phyloP scores from a whole-genome alignment of 2,329 filamentous ascomycete genomes.

The Fusarium cyanostomum region DNA sequence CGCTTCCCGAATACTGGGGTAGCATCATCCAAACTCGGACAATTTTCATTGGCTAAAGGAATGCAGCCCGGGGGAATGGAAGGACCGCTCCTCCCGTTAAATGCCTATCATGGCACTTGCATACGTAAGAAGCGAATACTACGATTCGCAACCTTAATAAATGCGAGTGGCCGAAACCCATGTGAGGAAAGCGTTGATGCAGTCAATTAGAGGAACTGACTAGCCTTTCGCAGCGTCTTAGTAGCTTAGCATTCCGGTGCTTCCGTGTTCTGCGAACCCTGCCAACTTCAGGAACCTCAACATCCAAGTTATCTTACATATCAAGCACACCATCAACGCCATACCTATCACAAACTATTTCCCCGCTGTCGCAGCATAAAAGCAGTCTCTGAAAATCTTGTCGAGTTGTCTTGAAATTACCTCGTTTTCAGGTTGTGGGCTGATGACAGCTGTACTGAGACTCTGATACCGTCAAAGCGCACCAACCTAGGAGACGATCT shows the following conservation, averaged over 20 bases:
- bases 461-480: neutral
- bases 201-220: too few species aligned
- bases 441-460: neutral
- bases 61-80: slow-evolving; percentile 1
- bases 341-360: neutral
- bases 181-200: neutral
- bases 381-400: neutral
- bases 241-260: slow-evolving; percentile 6
- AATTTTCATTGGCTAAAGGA: neutral
- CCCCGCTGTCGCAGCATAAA: neutral
- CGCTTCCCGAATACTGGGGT: neutral
- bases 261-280: slow-evolving; percentile 17
- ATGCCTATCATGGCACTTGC: neutral
- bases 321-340: neutral
- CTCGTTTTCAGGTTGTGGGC: neutral
- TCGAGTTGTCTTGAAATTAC: neutral
- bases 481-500: neutral
- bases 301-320: neutral
- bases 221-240: too few species aligned
- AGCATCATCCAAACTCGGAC: neutral
- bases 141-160: neutral
- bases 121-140: neutral
- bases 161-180: neutral
- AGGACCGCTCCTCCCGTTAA: neutral
- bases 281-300: neutral